phyloP scores from a whole-genome alignment of 768 basidiomycete species.

The Amanita muscaria region DNA sequence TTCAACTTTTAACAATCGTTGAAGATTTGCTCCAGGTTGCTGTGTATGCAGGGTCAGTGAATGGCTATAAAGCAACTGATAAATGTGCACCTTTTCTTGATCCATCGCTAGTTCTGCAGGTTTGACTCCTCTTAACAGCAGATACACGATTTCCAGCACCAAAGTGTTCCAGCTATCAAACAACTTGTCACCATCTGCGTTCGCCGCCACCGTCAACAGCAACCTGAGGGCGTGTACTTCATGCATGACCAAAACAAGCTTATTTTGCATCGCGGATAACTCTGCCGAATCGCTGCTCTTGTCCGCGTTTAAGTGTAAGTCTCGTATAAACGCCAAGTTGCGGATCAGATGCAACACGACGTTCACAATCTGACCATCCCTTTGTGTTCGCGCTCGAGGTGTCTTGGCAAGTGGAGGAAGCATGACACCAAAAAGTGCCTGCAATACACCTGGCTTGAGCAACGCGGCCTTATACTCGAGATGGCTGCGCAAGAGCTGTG shows the following conservation, averaged over 20 bases:
- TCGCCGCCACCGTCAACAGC: slow-evolving; percentile 79
- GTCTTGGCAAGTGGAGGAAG: slow-evolving; percentile 71
- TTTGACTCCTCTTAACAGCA: slow-evolving; percentile 75
- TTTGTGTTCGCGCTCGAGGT: slow-evolving; percentile 58
- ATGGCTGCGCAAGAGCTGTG: slow-evolving; percentile 72
- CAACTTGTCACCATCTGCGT: slow-evolving; percentile 64
- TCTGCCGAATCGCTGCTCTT: slow-evolving; percentile 74
- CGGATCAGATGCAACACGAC: slow-evolving; percentile 84
- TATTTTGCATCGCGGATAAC: slow-evolving; percentile 68
- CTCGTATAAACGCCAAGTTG: slow-evolving; percentile 92
- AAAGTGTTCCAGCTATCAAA: slow-evolving; percentile 85
- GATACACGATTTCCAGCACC: slow-evolving; percentile 87
- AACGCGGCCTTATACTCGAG: slow-evolving; percentile 82
- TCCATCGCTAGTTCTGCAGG: slow-evolving; percentile 49
- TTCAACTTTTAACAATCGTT: slow-evolving; percentile 72
- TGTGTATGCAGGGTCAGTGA: slow-evolving; percentile 18
- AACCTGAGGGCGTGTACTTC: slow-evolving; percentile 70
- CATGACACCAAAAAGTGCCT: slow-evolving; percentile 65
- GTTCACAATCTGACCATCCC: slow-evolving; percentile 82
- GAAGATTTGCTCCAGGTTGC: slow-evolving; percentile 64
- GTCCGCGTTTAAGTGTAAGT: slow-evolving; percentile 64
- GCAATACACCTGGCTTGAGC: slow-evolving; percentile 57
- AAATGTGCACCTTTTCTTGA: slow-evolving; percentile 48
- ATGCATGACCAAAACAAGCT: slow-evolving; percentile 60
- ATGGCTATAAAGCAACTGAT: slow-evolving; percentile 5